Conservation (phyloP, 768 basidiomycete species). For the Mycena latifolia region DNA sequence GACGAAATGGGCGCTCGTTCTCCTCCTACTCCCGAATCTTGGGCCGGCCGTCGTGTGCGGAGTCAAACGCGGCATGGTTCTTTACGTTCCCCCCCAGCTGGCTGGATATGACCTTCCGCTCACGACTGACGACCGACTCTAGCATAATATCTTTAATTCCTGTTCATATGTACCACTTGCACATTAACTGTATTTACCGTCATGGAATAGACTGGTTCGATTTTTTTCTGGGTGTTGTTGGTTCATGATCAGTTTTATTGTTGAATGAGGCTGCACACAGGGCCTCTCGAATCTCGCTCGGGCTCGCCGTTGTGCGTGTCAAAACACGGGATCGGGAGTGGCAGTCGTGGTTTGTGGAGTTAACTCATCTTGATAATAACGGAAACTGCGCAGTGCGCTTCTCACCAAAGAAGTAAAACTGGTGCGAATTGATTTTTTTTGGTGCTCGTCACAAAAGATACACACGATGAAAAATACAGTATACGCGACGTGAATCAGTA, state of each 20-base stretch:
- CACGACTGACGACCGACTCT: slow-evolving; percentile 36
- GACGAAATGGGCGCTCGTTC: slow-evolving; percentile 42
- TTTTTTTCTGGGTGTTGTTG: too few relatives aligned
- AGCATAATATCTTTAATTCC: slow-evolving; percentile 26
- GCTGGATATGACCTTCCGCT: slow-evolving; percentile 61
- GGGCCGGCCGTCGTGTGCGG: slow-evolving; percentile 48
- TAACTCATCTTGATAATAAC: too few relatives aligned
- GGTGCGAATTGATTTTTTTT: slow-evolving; percentile 17
- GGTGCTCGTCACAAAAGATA: slow-evolving; percentile 32
- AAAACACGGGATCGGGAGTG: too few relatives aligned
- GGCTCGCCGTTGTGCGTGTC: too few relatives aligned
- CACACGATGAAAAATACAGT: slow-evolving; percentile 39
- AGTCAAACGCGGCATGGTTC: slow-evolving; percentile 45
- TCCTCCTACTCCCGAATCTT: slow-evolving; percentile 61
- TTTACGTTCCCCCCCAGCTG: slow-evolving; percentile 52
- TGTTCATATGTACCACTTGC: slow-evolving; percentile 15
- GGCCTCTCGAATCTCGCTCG: too few relatives aligned
- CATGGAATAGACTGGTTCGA: too few relatives aligned
- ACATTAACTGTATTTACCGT: slow-evolving; percentile 9
- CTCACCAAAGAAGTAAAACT: too few relatives aligned
- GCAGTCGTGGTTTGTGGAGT: too few relatives aligned
- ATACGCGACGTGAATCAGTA: slow-evolving; percentile 35
- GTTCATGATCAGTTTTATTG: too few relatives aligned
- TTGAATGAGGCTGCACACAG: too few relatives aligned
- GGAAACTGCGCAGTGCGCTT: too few relatives aligned